Conservation (phyloP, 192 early-diverging fungal species). For the Irineochytrium annulatum region DNA sequence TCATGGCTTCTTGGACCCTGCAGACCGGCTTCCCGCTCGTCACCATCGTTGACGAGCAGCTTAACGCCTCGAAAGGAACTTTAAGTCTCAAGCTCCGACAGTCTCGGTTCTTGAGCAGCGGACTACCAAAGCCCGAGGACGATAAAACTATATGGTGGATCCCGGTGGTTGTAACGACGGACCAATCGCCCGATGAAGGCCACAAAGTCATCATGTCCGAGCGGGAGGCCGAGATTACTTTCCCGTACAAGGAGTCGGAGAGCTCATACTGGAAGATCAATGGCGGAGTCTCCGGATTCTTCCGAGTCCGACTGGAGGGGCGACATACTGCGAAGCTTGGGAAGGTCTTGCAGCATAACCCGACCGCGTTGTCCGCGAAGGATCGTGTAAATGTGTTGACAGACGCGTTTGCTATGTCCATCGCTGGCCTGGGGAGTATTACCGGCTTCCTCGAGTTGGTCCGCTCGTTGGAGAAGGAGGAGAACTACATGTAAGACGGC, state of each 20-base stretch:
- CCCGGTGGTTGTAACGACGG: conserved; percentile 58
- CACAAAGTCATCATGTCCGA: conserved; percentile 50
- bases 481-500: conserved; percentile 61
- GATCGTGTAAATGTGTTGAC: conserved; percentile 82
- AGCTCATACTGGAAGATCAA: conserved; percentile 82
- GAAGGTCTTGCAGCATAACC: conserved; percentile 45
- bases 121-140: conserved; percentile 71
- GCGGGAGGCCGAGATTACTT: conserved; percentile 39
- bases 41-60: conserved; percentile 57
- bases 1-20: conserved; percentile 88
- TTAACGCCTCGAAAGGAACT: conserved; percentile 33
- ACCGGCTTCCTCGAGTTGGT: conserved; percentile 71
- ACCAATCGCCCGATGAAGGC: conserved; percentile 46
- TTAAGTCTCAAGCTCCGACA: conserved; percentile 67
- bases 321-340: conserved; percentile 30
- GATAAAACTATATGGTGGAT: conserved; percentile 81
- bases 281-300: conserved; percentile 72
- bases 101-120: conserved; percentile 77
- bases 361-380: conserved; percentile 32
- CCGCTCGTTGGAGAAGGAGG: conserved; percentile 67
- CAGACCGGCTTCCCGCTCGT: conserved; percentile 84
- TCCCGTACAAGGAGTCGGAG: conserved; percentile 37
- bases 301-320: conserved; percentile 65
- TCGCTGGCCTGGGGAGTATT: conserved; percentile 75
- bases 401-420: conserved; percentile 75